These are phyloP conservation scores for Candida ascalaphidarum DNA, from an alignment of 805 yeast species.

Conservation along the genomic window DNA sequence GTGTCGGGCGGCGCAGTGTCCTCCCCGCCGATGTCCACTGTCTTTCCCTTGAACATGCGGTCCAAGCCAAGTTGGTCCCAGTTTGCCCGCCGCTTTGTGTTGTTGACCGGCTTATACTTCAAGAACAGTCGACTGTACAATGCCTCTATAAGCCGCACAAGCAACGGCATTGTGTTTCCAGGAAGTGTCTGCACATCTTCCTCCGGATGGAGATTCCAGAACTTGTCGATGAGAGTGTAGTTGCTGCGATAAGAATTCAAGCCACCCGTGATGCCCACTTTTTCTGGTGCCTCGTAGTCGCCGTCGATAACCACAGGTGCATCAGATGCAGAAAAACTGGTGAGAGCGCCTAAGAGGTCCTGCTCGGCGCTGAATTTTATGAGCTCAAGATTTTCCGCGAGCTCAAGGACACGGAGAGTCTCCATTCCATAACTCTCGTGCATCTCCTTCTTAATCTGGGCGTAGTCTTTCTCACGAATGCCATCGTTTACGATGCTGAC, in stretches of 20 bases:
- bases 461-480: slow-evolving; percentile 54
- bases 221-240: slow-evolving; percentile 29
- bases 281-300: slow-evolving; percentile 7
- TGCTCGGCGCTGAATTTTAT: slow-evolving; percentile 20
- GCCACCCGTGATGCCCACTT: slow-evolving; percentile 24
- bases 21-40: slow-evolving; percentile 26
- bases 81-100: slow-evolving; percentile 27
- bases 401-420: slow-evolving; percentile 38
- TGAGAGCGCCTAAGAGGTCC: slow-evolving; percentile 11
- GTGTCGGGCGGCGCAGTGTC: slow-evolving; percentile 14
- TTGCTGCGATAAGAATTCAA: slow-evolving; percentile 20
- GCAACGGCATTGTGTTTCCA: slow-evolving; percentile 69
- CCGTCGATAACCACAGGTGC: no score
- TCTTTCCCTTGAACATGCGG: slow-evolving; percentile 33
- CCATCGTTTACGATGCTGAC: slow-evolving; percentile 64
- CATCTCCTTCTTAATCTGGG: slow-evolving; percentile 44
- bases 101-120: slow-evolving; percentile 29
- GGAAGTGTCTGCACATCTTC: slow-evolving; percentile 47
- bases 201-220: slow-evolving; percentile 43
- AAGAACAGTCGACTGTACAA: slow-evolving; percentile 51
- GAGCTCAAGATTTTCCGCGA: slow-evolving; percentile 41
- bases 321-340: no score
- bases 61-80: slow-evolving; percentile 36
- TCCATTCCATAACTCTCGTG: slow-evolving; percentile 59
- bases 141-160: slow-evolving; percentile 60